These are phyloP conservation scores for Leishmania major DNA, from an alignment of 208 protist species.

Conservation along the genomic window DNA sequence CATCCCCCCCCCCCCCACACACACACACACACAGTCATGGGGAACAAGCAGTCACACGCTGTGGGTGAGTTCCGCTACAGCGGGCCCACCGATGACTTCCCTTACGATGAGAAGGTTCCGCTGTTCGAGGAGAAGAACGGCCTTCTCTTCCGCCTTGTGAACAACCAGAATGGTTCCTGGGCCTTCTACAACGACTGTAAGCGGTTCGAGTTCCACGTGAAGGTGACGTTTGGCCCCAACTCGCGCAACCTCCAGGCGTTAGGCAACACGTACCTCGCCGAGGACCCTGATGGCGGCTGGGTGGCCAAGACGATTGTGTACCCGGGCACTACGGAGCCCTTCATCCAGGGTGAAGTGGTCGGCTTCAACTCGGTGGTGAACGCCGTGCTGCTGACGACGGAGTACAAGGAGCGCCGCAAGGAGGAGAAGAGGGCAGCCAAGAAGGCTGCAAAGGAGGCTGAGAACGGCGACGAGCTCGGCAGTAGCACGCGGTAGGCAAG, in stretches of 20 bases:
- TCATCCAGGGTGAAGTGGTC: conserved; percentile 68
- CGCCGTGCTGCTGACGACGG: conserved; percentile 58
- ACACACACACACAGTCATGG: conserved; percentile 14
- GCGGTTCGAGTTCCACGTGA: conserved; percentile 75
- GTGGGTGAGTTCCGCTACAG: conserved; percentile 31
- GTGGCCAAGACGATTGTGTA: conserved; percentile 61
- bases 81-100: conserved; percentile 46
- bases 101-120: conserved; percentile 46
- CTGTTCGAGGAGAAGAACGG: conserved; percentile 73
- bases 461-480: conserved; percentile 37
- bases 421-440: conserved; percentile 56
- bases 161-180: conserved; percentile 49
- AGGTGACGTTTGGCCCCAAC: conserved; percentile 56
- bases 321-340: conserved; percentile 52
- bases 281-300: conserved; percentile 38
- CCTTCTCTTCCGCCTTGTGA: conserved; percentile 77
- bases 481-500: conserved; percentile 23
- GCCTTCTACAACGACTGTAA: conserved; percentile 85
- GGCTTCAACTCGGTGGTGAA: conserved; percentile 59
- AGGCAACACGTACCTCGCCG: conserved; percentile 47
- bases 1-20: background rate
- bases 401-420: conserved; percentile 59
- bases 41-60: conserved; percentile 11
- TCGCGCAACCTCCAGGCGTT: conserved; percentile 51
- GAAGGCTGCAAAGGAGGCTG: conserved; percentile 42